Conservation (phyloP, 2,329 filamentous ascomycete genomes). For the Penicillium concentricum region DNA sequence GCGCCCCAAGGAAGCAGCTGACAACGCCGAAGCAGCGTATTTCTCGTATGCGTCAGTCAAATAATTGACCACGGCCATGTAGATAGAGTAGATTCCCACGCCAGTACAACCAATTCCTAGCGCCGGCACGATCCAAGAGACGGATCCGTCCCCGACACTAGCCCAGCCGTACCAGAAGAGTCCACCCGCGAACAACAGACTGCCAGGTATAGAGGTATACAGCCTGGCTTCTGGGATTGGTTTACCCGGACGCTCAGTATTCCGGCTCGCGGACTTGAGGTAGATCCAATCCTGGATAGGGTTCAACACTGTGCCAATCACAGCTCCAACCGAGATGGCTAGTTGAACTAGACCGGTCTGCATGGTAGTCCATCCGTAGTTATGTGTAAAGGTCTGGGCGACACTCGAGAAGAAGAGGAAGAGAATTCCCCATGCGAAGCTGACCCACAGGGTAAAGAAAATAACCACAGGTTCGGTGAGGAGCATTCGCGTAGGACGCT, state of each 20-base stretch:
- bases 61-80: slow-evolving; percentile 52
- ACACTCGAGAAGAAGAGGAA: slow-evolving; percentile 46
- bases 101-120: slow-evolving; percentile 38
- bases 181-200: slow-evolving; percentile 35
- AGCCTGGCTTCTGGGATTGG: slow-evolving; percentile 46
- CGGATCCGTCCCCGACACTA: slow-evolving; percentile 20
- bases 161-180: slow-evolving; percentile 41
- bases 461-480: slow-evolving; percentile 45
- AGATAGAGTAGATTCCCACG: slow-evolving; percentile 45
- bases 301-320: slow-evolving; percentile 44
- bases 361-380: slow-evolving; percentile 37
- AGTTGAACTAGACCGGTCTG: slow-evolving; percentile 43
- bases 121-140: slow-evolving; percentile 38
- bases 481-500: slow-evolving; percentile 41
- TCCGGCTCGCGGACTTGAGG: slow-evolving; percentile 18
- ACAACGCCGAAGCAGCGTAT: slow-evolving; percentile 49
- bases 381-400: slow-evolving; percentile 40
- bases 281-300: slow-evolving; percentile 39
- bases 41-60: slow-evolving; percentile 50
- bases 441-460: slow-evolving; percentile 47
- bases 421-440: slow-evolving; percentile 46
- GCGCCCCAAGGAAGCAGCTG: slow-evolving; percentile 47
- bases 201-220: slow-evolving; percentile 45
- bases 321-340: slow-evolving; percentile 43
- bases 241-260: slow-evolving; percentile 37